Evolutionary conservation across 495 filamentous ascomycete genomes (phyloP), one percentile per base, ranked within the genome.

Genomic region (Bathelium albidoporum): DNA sequence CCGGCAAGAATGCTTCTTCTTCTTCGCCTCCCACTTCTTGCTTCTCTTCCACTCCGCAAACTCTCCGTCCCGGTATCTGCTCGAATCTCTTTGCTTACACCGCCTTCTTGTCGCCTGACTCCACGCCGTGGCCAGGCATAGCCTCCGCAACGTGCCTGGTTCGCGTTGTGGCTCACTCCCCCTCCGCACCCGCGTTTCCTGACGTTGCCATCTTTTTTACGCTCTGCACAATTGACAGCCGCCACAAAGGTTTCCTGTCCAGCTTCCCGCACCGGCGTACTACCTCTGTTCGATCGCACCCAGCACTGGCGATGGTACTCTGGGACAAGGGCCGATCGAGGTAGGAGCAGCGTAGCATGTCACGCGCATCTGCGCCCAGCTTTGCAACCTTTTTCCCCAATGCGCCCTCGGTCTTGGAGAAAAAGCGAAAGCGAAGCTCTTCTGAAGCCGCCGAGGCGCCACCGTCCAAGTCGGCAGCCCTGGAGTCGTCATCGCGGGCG

Each of bases 331-430:
- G 44, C 39, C 66, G 65, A 55, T 71, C 63, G 63, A 63, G 62
- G 52, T 58, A 63, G 32, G 59, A 32, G n/a, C n/a, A n/a, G 52
- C 61, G 66, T 59, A 68, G 29, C 62, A 74, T 74, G 73, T 74
- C 73, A 71, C 73, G 73, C 71, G 71, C 69, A 31, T 63, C 71
- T 26, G 62, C 69, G 59, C 62, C 67, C 65, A 59, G 55, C 69
- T 94, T 90, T 83, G 88, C 89, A 73, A 85, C 91, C 75, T 95
- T 91, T 81, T 96, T 95, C 74, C 90, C 92, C 64, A 84, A 87
- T 73, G 91, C 91, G 66, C 89, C 91, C 66, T 84, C 82, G 59
- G 81, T 86, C 65, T 79, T 87, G 60, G 70, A 69, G 65, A 69
- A 76, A 70, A 68, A 74, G 68, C 76, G 72, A 67, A 77, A 73